phyloP scores from a whole-genome alignment of 495 filamentous ascomycete genomes.

The Penicillium chermesinum region DNA sequence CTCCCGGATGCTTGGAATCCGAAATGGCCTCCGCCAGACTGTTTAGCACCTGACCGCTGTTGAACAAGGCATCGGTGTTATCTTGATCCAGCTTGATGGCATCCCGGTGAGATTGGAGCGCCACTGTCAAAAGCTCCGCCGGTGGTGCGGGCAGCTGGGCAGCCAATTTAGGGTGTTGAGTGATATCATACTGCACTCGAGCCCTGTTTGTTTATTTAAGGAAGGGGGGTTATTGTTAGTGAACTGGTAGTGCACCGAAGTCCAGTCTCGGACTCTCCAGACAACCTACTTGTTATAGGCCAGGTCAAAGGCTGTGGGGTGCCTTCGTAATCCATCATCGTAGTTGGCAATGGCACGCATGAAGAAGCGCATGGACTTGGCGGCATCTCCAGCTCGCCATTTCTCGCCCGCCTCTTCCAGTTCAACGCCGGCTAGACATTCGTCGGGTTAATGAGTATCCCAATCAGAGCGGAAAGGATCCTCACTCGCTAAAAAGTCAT shows the following conservation, averaged over 20 bases:
- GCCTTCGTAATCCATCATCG: conserved; percentile 52
- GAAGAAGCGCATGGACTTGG: conserved; percentile 64
- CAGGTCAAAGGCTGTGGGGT: conserved; percentile 58
- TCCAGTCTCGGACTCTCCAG: too few relatives aligned
- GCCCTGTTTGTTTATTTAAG: conserved; percentile 37
- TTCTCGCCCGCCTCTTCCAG: conserved; percentile 67
- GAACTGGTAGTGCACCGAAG: too few relatives aligned
- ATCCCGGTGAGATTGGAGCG: conserved; percentile 56
- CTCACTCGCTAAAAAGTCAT: conserved; percentile 57
- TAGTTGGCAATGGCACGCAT: conserved; percentile 61
- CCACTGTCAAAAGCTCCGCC: conserved; percentile 47
- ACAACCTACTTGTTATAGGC: conserved; percentile 65
- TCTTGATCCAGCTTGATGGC: conserved; percentile 54
- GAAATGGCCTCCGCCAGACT: conserved; percentile 56
- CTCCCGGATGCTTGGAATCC: conserved; percentile 40
- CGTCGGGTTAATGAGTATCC: conserved; percentile 4
- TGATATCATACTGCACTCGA: conserved; percentile 59
- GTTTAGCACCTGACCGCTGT: conserved; percentile 62
- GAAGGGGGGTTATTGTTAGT: too few relatives aligned
- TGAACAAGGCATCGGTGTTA: conserved; percentile 63
- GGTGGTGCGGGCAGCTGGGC: conserved; percentile 48
- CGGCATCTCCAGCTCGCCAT: conserved; percentile 67
- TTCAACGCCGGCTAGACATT: conserved; percentile 62
- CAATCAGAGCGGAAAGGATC: background rate
- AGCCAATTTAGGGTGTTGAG: conserved; percentile 54